A percentile compares a stretch with the other conserved stretches of the same genome.
Conservation (phyloP, 2,329 filamentous ascomycete genomes). For the Bipolaris zeicola region DNA sequence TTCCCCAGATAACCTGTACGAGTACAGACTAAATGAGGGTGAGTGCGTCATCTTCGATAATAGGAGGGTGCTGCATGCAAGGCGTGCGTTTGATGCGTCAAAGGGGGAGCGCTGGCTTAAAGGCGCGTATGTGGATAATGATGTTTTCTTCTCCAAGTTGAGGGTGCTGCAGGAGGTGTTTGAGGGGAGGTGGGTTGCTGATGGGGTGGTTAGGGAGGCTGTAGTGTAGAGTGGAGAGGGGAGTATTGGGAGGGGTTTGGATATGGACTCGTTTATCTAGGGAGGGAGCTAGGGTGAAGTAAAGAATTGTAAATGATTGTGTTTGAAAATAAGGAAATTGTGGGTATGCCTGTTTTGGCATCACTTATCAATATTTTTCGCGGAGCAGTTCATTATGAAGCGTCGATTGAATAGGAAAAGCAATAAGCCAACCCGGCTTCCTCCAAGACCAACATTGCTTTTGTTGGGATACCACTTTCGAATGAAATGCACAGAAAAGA, state of each 20-base stretch:
- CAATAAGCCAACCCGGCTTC: too few species aligned
- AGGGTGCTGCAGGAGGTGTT: constrained; percentile 50
- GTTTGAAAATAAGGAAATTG: too few species aligned
- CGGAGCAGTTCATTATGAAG: neutral
- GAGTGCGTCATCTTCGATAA: constrained; percentile 97
- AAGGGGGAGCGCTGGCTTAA: constrained; percentile 79
- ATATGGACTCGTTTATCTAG: neutral
- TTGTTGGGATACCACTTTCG: too few species aligned
- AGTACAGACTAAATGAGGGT: constrained; percentile 76
- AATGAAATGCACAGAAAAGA: too few species aligned
- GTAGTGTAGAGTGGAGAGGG: constrained; percentile 1
- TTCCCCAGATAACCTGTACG: constrained; percentile 62
- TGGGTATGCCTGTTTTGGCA: too few species aligned
- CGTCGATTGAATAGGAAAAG: too few species aligned
- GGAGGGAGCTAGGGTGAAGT: too few species aligned
- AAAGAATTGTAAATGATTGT: too few species aligned
- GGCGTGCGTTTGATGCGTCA: constrained; percentile 68
- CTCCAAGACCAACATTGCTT: too few species aligned
- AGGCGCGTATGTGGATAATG: constrained; percentile 79
- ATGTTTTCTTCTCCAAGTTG: constrained; percentile 61
- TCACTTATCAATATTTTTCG: neutral
- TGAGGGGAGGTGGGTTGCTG: constrained; percentile 41
- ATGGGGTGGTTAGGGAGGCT: constrained; percentile 39
- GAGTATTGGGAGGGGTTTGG: neutral
- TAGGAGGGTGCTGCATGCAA: constrained; percentile 79